Base-by-base conservation (phyloP, 495 filamentous ascomycete genomes). In the Penicillium verhagenii region DNA sequence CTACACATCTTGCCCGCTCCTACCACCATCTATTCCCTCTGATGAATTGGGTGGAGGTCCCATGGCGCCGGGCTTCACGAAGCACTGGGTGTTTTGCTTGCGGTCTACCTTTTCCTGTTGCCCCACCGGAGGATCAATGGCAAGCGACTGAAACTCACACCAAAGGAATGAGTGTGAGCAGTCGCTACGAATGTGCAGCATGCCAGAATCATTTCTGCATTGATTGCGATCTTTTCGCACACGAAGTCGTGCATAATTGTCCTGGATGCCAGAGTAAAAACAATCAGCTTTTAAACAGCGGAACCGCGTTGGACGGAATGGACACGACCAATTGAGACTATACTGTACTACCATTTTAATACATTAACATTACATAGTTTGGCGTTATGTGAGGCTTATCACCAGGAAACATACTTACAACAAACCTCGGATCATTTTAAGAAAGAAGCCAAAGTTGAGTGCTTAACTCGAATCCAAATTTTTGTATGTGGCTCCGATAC, bases 1-100 rank as follows among this genome's bases (percentile, higher is more conserved):
- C 89, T n/a, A 98, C 95, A 1, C 94, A 98, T 75, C 76, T 98
- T 29, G 94, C 94, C 16, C 79, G 94, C 6, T 94, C 89, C 9
- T 98, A 97, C 69, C 94, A 97, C 68, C 94, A 98, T 68, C 78
- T 98, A 2, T 97, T 97, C 65, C 94, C 95, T 1, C 75, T 98
- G 18, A 79, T 82, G 7, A 95, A 93, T 64, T 98, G 92, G 92
- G 79, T 82, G 14, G 92, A 92, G 67, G 92, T 98, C 4, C 77
- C 86, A 9, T 98, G 94, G 95, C 63, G 80, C 20, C 80, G 84
- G 23, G 90, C 91, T 4, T 66, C 65, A 8, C 56, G 52, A 43
- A 77, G 73, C 53, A 63, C 71, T 0, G 63, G 65, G 42, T 82
- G 75, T 58, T 80, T 76, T 64, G 73, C 72, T 20, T 84, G 76